A percentile compares a stretch with the other conserved stretches of the same genome.
These are phyloP conservation scores for Xylariales sp. DNA, from an alignment of 2,329 filamentous ascomycete species.

Conservation along the genomic window DNA sequence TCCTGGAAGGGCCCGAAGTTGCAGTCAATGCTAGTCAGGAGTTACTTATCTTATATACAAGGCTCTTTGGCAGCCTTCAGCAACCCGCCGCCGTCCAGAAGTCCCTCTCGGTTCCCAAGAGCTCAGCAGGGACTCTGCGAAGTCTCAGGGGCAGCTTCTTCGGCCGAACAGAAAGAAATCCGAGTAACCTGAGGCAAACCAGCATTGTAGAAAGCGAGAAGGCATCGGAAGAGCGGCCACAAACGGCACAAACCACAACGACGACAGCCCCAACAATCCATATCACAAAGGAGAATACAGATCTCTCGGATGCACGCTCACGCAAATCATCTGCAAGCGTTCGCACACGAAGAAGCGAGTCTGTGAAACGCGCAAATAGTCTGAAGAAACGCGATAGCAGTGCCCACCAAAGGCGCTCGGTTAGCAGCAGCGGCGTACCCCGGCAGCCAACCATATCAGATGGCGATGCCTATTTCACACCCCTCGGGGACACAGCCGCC, in stretches of 20 bases:
- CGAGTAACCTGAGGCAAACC: constrained; percentile 29
- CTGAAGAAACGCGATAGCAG: constrained; percentile 50
- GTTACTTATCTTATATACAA: constrained; percentile 73
- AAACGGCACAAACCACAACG: constrained; percentile 39
- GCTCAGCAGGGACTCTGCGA: constrained; percentile 64
- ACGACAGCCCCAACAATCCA: constrained; percentile 69
- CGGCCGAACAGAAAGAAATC: constrained; percentile 46
- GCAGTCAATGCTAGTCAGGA: constrained; percentile 88
- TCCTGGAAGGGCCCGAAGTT: constrained; percentile 75
- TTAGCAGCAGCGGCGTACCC: constrained; percentile 34
- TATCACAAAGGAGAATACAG: constrained; percentile 62
- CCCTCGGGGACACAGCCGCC: constrained; percentile 32
- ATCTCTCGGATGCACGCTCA: constrained; percentile 28
- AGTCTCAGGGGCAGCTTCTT: constrained; percentile 76
- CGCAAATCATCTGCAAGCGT: constrained; percentile 30
- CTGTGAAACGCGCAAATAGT: constrained; percentile 41
- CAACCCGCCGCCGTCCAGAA: constrained; percentile 30
- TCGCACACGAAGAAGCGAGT: constrained; percentile 40
- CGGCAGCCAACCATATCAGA: constrained; percentile 37
- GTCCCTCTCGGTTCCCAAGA: constrained; percentile 57
- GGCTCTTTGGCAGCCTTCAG: constrained; percentile 64
- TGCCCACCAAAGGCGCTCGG: constrained; percentile 40
- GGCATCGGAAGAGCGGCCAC: constrained; percentile 31
- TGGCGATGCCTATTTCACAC: constrained; percentile 47
- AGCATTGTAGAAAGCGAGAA: constrained; percentile 26